Conservation (phyloP, 75 land plant genomes). For the Pinus tabuliformis region DNA sequence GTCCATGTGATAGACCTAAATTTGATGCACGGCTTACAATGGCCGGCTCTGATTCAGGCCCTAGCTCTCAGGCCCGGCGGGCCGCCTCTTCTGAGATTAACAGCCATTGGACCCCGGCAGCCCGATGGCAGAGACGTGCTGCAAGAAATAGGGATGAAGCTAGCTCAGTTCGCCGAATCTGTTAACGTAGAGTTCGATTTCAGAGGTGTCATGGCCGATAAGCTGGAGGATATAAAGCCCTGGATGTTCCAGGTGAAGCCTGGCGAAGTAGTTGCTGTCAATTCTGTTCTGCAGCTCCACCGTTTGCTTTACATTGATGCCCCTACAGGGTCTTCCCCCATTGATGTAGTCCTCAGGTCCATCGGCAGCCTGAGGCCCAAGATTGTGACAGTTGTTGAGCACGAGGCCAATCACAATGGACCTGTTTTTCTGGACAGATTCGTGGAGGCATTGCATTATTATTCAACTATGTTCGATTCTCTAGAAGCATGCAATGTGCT, state of each 20-base stretch:
- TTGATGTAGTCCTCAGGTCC: constrained; percentile 58
- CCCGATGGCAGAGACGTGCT: constrained; percentile 50
- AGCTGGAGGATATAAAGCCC: constrained; percentile 69
- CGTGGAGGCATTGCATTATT: constrained; percentile 72
- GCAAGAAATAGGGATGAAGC: constrained; percentile 64
- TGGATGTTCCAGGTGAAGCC: constrained; percentile 57
- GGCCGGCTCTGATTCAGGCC: constrained; percentile 94
- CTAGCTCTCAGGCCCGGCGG: constrained; percentile 82
- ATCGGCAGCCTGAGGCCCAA: constrained; percentile 58
- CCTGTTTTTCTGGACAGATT: constrained; percentile 67
- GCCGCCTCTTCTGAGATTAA: constrained; percentile 73
- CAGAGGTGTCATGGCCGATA: constrained; percentile 65
- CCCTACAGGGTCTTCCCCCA: constrained; percentile 20
- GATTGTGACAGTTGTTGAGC: constrained; percentile 83
- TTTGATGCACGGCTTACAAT: constrained; percentile 79
- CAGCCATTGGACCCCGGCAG: constrained; percentile 80
- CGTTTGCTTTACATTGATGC: constrained; percentile 35
- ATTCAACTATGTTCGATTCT: constrained; percentile 90
- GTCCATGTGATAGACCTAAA: constrained; percentile 85
- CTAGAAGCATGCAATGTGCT: constrained; percentile 46
- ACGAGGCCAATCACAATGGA: constrained; percentile 83
- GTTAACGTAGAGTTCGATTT: constrained; percentile 74
- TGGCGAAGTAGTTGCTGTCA: constrained; percentile 73
- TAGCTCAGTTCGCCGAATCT: constrained; percentile 71
- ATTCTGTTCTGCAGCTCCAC: constrained; percentile 80